Evolutionary conservation across 331 rosid genomes (phyloP).

Genomic region (Quercus tomentella): DNA sequence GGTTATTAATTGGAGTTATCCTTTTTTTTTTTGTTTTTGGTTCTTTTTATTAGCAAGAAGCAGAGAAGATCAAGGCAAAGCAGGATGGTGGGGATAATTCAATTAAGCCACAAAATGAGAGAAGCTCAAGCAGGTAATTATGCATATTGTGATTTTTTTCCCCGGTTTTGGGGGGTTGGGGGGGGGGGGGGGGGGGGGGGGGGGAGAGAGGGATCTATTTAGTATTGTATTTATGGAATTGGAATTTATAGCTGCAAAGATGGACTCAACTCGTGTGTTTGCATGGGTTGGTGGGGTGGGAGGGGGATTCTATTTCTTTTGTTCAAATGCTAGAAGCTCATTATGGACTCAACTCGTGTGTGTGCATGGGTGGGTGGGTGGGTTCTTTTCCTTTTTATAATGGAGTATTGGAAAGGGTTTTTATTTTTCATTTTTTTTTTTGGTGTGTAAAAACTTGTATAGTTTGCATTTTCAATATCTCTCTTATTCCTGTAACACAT

Average conservation of each 20-base stretch:
- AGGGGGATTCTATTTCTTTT: no score
- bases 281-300: background rate
- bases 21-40: background rate
- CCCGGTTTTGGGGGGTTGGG: no score
- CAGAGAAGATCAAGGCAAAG: slow-evolving; percentile 45
- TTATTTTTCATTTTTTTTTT: background rate
- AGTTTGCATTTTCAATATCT: background rate
- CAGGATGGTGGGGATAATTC: slow-evolving; percentile 36
- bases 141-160: background rate
- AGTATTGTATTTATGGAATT: no score
- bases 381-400: background rate
- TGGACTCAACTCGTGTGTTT: no score
- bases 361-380: background rate
- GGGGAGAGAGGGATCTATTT: no score
- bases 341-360: background rate
- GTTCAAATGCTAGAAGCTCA: background rate
- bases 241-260: no score
- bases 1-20: slow-evolving; percentile 15
- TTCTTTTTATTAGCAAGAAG: slow-evolving; percentile 58
- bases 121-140: slow-evolving; percentile 61
- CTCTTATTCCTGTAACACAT: background rate
- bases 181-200: no score
- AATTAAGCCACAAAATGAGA: slow-evolving; percentile 32
- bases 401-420: background rate
- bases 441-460: background rate